These are phyloP conservation scores for Myrmaecium sp. DNA, from an alignment of 2,329 filamentous ascomycete species.

Conservation along the genomic window DNA sequence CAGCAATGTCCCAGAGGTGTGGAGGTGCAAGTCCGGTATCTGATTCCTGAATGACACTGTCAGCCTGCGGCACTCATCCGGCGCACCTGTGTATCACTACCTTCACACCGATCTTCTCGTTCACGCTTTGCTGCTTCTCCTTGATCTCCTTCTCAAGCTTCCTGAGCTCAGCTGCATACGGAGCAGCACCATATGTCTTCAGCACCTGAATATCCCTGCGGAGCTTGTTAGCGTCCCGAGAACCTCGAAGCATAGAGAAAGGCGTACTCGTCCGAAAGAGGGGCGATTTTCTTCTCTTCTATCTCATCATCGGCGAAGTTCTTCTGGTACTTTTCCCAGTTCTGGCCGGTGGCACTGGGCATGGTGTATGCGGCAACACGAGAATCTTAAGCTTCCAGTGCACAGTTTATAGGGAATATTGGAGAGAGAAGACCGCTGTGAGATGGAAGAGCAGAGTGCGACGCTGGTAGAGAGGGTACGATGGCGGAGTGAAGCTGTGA, in stretches of 20 bases:
- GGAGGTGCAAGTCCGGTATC: constrained; percentile 95
- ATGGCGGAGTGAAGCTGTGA: constrained; percentile 2
- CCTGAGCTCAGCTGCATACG: constrained; percentile 85
- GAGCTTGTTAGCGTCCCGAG: constrained; percentile 14
- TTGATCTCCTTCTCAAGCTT: constrained; percentile 99
- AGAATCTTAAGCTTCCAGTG: too few relatives aligned
- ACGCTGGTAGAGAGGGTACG: constrained; percentile 1
- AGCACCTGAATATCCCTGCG: constrained; percentile 92
- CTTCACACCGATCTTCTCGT: constrained; percentile 93
- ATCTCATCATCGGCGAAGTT: constrained; percentile 91
- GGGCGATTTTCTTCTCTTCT: constrained; percentile 99
- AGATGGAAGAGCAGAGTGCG: neutral
- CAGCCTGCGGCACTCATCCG: neutral
- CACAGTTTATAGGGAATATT: too few relatives aligned
- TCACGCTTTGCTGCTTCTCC: constrained; percentile 93
- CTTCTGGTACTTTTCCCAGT: constrained; percentile 99
- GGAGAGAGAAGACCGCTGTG: too few relatives aligned
- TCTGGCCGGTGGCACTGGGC: constrained; percentile 85
- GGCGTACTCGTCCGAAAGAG: constrained; percentile 83
- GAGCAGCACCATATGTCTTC: constrained; percentile 95
- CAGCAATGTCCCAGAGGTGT: constrained; percentile 96
- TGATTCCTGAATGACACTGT: constrained; percentile 82
- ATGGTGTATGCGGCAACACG: constrained; percentile 39
- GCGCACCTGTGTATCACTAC: constrained; percentile 21
- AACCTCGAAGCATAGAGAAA: neutral